Evolutionary conservation across 352 stramenopile species (phyloP).

Genomic region (Phytopythium kandeliae): DNA sequence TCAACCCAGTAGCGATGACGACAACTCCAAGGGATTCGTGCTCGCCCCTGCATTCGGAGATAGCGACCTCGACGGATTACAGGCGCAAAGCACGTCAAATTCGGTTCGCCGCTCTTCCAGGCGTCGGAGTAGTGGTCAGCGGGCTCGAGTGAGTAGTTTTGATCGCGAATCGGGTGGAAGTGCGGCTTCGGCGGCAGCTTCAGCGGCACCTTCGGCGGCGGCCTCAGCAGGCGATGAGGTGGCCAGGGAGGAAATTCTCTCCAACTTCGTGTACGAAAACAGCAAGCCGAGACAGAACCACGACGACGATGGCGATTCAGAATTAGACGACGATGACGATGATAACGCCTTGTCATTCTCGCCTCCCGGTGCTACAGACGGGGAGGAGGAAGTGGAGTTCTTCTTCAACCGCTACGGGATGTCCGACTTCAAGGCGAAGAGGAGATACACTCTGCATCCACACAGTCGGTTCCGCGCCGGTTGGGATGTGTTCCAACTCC

Average conservation of each 20-base stretch:
- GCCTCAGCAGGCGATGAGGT: not conserved
- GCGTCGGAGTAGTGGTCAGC: too few species aligned
- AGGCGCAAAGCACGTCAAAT: too few species aligned
- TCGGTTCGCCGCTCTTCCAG: too few species aligned
- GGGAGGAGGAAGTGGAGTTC: conserved; percentile 64
- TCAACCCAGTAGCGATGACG: not conserved
- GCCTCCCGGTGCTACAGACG: conserved; percentile 18
- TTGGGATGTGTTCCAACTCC: conserved; percentile 53
- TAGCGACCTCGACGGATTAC: too few species aligned
- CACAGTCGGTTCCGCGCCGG: conserved; percentile 45
- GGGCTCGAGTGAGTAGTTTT: too few species aligned
- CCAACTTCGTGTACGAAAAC: conserved; percentile 1
- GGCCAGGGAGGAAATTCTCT: not conserved
- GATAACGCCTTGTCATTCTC: conserved; percentile 5
- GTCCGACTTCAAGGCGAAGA: conserved; percentile 42
- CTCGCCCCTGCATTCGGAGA: not conserved
- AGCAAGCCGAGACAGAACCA: conserved; percentile 4
- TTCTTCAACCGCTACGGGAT: conserved; percentile 44
- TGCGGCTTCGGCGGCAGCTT: too few species aligned
- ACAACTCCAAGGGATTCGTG: not conserved
- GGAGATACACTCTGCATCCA: conserved; percentile 50
- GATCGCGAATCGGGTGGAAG: too few species aligned
- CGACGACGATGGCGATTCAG: conserved; percentile 11
- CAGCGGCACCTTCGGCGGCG: not conserved
- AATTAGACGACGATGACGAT: conserved; percentile 11